Base-by-base conservation (phyloP, 31 red algal species). In the Asparagopsis taxiformis region DNA sequence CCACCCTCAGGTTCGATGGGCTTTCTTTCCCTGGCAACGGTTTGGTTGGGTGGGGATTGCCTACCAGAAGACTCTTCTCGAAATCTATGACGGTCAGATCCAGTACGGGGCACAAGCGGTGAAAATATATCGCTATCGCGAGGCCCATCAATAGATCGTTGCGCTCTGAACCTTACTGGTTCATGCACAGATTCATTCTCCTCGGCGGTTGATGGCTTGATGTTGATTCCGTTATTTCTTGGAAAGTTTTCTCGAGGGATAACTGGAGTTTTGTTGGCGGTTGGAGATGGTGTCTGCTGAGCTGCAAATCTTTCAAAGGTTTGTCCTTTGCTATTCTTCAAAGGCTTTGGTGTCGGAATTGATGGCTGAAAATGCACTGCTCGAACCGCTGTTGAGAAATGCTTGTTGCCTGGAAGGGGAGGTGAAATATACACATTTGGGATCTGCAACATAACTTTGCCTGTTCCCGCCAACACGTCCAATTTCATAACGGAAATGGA, bases 41-140 rank as follows among this genome's bases (percentile, higher is more conserved):
- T 32, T 72, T 72, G 36, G 46, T 52, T 25, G 33, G 49, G 55
- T 31, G 49, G 31, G 33, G 51, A 39, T 23, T 35, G 21, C 51
- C 55, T 55, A 36, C 16, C 63, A 3, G 63, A 35, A 3, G 63
- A 20, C 8, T 3, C 15, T n/a, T 32, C 29, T 32, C 20, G 6
- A 1, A 20, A 11, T 11, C 21, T n/a, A 17, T 5, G 16, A 17
- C 44, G 3, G n/a, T 43, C 35, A n/a, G 63, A 19, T 41, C 5
- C 63, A n/a, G 54, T n/a, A 7, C 54, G 54, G 6, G 44, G 68
- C 6, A 48, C 68, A 41, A 72, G 0, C 43, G 68, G 68, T 21
- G 68, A 72, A 34, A 72, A 72, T 33, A 72, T 72, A 0, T 72
- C 68, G 31, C 68, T 72, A 53, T 72, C 68, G 29, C 68, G 43